Evolutionary conservation across 805 yeast species (phyloP).

Genomic region (Ogataea pignaliae): DNA sequence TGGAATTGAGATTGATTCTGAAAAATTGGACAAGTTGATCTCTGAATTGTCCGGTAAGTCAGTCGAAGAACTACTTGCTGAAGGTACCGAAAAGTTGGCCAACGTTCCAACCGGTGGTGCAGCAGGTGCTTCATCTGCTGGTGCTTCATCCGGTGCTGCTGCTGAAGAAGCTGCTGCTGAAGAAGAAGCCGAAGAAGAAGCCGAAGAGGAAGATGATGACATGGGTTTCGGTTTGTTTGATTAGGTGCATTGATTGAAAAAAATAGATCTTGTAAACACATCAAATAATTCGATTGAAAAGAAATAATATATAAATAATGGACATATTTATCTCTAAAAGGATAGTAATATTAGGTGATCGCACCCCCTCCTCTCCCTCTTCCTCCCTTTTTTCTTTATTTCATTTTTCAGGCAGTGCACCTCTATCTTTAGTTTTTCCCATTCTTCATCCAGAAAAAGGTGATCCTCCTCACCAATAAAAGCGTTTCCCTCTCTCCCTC

Average conservation of each 20-base stretch:
- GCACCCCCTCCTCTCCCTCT: too few species aligned
- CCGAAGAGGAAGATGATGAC: conserved; percentile 51
- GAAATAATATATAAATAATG: too few species aligned
- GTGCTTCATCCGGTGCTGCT: conserved; percentile 51
- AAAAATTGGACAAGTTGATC: conserved; percentile 67
- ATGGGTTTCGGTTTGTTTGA: conserved; percentile 96
- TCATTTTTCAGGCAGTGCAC: too few species aligned
- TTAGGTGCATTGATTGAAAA: conserved; percentile 41
- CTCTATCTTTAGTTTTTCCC: too few species aligned
- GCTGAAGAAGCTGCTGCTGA: conserved; percentile 57
- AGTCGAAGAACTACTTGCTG: conserved; percentile 70
- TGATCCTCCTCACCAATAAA: too few species aligned
- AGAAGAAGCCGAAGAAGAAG: conserved; percentile 46
- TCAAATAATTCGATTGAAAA: too few species aligned
- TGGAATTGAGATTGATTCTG: conserved; percentile 76
- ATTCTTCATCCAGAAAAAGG: too few species aligned
- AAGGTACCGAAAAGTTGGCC: conserved; percentile 77
- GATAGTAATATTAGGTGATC: too few species aligned
- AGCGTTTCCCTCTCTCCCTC: too few species aligned
- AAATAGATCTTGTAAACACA: background rate
- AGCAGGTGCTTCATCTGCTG: conserved; percentile 57
- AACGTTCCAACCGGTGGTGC: conserved; percentile 82
- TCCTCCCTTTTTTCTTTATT: too few species aligned
- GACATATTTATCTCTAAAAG: too few species aligned
- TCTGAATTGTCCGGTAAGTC: conserved; percentile 75